Evolutionary conservation across 805 yeast species (phyloP), one percentile per base, ranked within the genome.

Genomic region (Schwanniomyces sp.): DNA sequence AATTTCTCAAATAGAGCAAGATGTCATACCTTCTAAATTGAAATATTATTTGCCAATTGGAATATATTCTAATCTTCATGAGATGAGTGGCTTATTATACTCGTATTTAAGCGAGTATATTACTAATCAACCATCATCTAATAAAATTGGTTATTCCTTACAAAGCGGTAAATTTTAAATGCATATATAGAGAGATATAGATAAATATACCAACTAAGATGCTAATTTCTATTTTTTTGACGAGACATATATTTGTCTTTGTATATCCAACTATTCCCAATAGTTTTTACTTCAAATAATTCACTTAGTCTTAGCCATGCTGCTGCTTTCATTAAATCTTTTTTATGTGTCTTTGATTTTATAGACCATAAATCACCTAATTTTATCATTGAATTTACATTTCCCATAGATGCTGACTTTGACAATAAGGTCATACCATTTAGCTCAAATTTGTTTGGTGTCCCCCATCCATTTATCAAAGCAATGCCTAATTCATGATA

Each of bases 251-350:
- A 86, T 68, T 85, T 86, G 41, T 80, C 81, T 62, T 84, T 86
- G 67, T 85, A 81, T 30, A 86, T 84, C 92, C 92, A 86, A 50
- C 83, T 79, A 48, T 85, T 82, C 0, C 91, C 91, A 24, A 83
- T 77, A 46, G 83, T 66, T 52, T 74, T 77, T 18, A 77, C 78
- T 3, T 91, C 91, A 52, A 76, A 74, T 26, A 74, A 66, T 45
- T 83, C 90, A 12, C 88, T 86, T 28, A 81, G 65, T 37, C 91
- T 72, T 48, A 81, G 78, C 84, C 91, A 85, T 10, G 83, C 80
- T 2, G 91, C 87, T 2, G 92, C 88, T 56, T 78, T 69, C 40
- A 66, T 62, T 42, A 75, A 61, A 59, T 88, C 87, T 55, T 80
- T 83, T 63, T 81, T 81, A 45, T 81, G 74, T 9, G 64, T 61